Conservation (phyloP, 192 early-diverging fungal genomes). For the Mortierella claussenii region DNA sequence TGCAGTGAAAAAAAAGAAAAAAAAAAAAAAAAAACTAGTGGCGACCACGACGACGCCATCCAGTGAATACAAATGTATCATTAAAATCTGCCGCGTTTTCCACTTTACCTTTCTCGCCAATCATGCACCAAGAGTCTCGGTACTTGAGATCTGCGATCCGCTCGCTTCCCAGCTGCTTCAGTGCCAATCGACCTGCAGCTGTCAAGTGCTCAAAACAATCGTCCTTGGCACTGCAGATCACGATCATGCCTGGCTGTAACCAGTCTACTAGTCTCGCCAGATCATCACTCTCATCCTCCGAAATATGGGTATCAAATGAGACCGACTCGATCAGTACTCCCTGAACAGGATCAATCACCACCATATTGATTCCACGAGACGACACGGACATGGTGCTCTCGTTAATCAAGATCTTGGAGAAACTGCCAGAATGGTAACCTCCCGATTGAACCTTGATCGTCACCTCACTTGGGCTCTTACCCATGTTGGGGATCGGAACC, state of each 20-base stretch:
- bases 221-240: constrained; percentile 70
- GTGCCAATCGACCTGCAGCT: constrained; percentile 62
- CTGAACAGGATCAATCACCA: constrained; percentile 76
- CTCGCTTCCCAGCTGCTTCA: constrained; percentile 69
- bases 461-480: constrained; percentile 54
- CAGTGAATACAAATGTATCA: too few species aligned
- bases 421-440: constrained; percentile 82
- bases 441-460: constrained; percentile 74
- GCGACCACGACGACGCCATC: too few species aligned
- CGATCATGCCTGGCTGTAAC: constrained; percentile 73
- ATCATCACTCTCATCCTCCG: constrained; percentile 68
- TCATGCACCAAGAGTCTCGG: constrained; percentile 86
- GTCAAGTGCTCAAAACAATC: constrained; percentile 78
- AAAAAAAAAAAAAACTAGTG: constrained; percentile 5
- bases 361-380: constrained; percentile 82
- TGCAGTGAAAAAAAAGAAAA: too few species aligned
- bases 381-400: constrained; percentile 60
- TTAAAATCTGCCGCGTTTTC: too few species aligned
- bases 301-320: constrained; percentile 81
- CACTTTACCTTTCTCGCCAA: constrained; percentile 75
- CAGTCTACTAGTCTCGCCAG: constrained; percentile 74
- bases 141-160: constrained; percentile 66
- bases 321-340: constrained; percentile 72
- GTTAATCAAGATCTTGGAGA: constrained; percentile 72
- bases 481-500: constrained; percentile 43